Evolutionary conservation across 371 early-diverging fungal genomes (phyloP), one percentile per base, ranked within the genome.

Genomic region (Rhizopus microsporus): DNA sequence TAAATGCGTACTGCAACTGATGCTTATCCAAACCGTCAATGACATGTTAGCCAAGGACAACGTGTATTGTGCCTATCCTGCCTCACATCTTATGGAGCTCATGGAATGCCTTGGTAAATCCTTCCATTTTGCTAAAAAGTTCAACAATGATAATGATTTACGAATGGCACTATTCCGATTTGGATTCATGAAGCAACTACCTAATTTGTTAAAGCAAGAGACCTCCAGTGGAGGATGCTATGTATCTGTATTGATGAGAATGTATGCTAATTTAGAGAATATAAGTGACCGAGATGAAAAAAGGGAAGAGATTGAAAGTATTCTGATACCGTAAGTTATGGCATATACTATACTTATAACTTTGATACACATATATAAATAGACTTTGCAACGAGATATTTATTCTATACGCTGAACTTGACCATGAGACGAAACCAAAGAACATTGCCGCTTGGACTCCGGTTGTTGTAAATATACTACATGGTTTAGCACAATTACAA

Each of bases 161-260:
- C 78, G 96, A 8, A 83, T 89, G 74, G 88, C 89, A 0, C 65
- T 96, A 30, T 90, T 74, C 80, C 84, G 69, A 77, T 84, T 83
- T 77, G 83, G 95, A 7, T 88, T 93, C 44, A 93, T 94, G 84
- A 86, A 88, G 34, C 91, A 93, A 42, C 65, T 93, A 62, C 97
- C 97, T 15, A 93, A 94, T 58, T 62, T 96, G 42, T 75, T 94
- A 33, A 91, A 90, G 60, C 87, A 93, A 79, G 92, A 92, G 54
- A 77, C 80, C 13, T 77, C 74, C 3, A 77, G 80, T 59, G 80
- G 77, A 45, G 75, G 79, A 9, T 77, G 78, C 23, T 82, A 80
- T 64, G 74, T 82, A 3, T 67, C 77, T 10, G 68, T 78, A 9
- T 57, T 80, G 40, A 75, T 78, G 75, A 66, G 74, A 30, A 80